Percentiles rank a stretch among this genome's conserved stretches.
These are phyloP conservation scores for Fragosphaeria purpurea DNA, from an alignment of 2,329 filamentous ascomycete species.

Conservation along the genomic window DNA sequence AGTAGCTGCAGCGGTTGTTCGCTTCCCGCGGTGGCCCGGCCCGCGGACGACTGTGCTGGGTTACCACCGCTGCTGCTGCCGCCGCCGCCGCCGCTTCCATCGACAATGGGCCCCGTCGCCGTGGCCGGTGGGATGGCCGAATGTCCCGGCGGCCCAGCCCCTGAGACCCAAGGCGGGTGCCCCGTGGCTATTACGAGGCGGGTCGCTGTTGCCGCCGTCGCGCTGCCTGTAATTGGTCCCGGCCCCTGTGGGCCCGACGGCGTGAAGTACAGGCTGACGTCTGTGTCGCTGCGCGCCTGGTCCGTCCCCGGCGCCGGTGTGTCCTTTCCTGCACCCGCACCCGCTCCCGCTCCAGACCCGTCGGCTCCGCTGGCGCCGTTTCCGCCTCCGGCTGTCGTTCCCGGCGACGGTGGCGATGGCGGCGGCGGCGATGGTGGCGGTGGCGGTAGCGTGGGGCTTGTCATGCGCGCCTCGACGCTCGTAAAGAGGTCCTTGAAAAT, in stretches of 20 bases:
- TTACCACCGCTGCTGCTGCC: neutral
- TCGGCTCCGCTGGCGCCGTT: neutral
- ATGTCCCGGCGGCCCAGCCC: neutral
- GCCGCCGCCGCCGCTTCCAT: neutral
- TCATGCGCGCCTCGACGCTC: conserved; percentile 18
- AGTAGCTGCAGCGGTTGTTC: too few species aligned
- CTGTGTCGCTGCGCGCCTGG: conserved; percentile 23
- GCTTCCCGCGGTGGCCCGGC: too few species aligned
- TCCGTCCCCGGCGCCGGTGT: conserved; percentile 13
- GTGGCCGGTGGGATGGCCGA: neutral
- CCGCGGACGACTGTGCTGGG: too few species aligned
- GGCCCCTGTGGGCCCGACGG: conserved; percentile 16
- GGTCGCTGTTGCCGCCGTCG: conserved; percentile 24
- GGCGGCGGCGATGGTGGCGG: too few species aligned
- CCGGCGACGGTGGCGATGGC: too few species aligned
- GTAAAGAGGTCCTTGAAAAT: conserved; percentile 25
- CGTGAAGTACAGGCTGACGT: conserved; percentile 31
- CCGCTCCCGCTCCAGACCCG: too few species aligned
- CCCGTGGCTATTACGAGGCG: conserved; percentile 10
- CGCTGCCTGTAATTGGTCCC: conserved; percentile 31
- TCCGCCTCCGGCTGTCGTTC: too few species aligned
- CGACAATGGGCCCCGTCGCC: neutral
- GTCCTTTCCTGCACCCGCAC: conserved; percentile 14
- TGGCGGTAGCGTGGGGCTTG: conserved; percentile 8
- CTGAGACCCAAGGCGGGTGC: neutral